Evolutionary conservation across 208 protist species (phyloP).

Genomic region (Trypanosoma grayi): DNA sequence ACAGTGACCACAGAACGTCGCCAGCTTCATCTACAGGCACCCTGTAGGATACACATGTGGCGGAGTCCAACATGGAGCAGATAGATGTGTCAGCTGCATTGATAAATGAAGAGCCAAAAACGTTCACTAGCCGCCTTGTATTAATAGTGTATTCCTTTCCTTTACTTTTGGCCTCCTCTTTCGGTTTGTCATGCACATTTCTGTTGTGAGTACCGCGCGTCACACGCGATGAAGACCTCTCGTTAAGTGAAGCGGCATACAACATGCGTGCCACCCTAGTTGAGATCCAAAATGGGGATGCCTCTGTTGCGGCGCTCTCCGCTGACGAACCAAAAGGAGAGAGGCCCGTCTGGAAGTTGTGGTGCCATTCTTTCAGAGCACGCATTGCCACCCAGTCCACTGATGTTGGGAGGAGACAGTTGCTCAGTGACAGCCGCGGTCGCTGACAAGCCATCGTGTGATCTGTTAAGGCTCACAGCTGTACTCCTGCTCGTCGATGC

Average conservation of each 20-base stretch:
- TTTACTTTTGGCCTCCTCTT: neutral
- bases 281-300: conserved; percentile 24
- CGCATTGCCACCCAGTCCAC: conserved; percentile 18
- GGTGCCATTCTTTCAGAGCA: conserved; percentile 9
- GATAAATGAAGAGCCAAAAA: conserved; percentile 35
- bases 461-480: too few species aligned
- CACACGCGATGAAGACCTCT: neutral
- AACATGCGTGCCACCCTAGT: neutral
- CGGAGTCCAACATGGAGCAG: conserved; percentile 43
- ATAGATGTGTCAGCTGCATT: conserved; percentile 32
- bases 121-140: conserved; percentile 7
- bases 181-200: neutral
- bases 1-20: conserved; percentile 3
- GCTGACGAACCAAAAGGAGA: neutral
- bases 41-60: conserved; percentile 24
- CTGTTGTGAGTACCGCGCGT: neutral
- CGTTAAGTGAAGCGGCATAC: neutral
- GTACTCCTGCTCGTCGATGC: too few species aligned
- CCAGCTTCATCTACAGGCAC: conserved; percentile 48
- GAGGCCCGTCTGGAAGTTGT: neutral
- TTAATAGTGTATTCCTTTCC: conserved; percentile 4
- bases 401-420: conserved; percentile 18
- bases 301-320: neutral
- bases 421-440: conserved; percentile 20
- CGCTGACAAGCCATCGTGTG: too few species aligned